phyloP scores from a whole-genome alignment of 176 grass and related monocot species.

The Hordeum vulgare region DNA sequence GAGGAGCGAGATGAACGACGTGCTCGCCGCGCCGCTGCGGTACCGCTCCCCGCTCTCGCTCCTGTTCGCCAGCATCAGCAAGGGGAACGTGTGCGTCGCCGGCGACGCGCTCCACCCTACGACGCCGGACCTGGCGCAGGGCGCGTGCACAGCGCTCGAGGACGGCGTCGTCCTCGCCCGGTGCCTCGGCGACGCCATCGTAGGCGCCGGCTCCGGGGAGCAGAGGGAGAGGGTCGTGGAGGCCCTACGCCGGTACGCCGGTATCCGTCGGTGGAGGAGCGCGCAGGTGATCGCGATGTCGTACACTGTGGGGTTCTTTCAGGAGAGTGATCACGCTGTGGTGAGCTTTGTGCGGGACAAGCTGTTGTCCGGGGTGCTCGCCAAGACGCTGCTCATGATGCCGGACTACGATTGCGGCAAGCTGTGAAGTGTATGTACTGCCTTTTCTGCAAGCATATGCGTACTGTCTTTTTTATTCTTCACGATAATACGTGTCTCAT shows the following conservation, averaged over 20 bases:
- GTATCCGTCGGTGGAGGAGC: background rate
- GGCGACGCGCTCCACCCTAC: conserved; percentile 80
- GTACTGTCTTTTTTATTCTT: too few relatives aligned
- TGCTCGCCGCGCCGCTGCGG: background rate
- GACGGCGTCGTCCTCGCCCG: conserved; percentile 54
- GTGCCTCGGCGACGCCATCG: conserved; percentile 21
- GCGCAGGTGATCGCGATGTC: background rate
- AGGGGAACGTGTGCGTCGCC: conserved; percentile 49
- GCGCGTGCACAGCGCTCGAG: conserved; percentile 57
- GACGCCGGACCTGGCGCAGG: conserved; percentile 72
- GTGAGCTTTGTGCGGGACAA: background rate
- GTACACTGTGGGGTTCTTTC: background rate
- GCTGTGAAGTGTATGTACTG: background rate
- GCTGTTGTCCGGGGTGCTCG: background rate
- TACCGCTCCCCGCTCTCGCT: background rate
- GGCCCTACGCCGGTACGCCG: background rate
- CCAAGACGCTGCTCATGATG: background rate
- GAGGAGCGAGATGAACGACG: conserved; percentile 10
- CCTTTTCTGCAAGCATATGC: too few relatives aligned
- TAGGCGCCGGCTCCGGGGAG: background rate
- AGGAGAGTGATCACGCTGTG: background rate
- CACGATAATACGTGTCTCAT: too few relatives aligned
- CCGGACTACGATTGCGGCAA: background rate
- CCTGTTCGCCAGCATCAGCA: conserved; percentile 30
- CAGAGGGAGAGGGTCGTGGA: background rate